Base-by-base conservation (phyloP, 2,329 filamentous ascomycete species). In the Fulvia fulva region DNA sequence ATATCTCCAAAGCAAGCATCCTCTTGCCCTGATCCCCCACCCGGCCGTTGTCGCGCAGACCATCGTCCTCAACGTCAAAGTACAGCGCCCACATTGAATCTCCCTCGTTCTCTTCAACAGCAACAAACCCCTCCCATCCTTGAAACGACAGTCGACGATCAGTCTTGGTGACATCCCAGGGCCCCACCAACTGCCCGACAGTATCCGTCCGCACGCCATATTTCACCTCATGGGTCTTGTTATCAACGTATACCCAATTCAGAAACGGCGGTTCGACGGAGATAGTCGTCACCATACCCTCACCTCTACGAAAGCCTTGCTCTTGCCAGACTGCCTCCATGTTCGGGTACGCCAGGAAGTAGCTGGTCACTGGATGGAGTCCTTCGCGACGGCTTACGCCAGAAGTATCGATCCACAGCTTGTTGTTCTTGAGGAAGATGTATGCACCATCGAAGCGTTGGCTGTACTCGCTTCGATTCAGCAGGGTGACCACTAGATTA, bases 91-190 rank as follows among this genome's bases (percentile, higher is more conserved):
- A 86, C 41, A 70, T 46, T n/a, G 58, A 58, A 28, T 65, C 59
- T 5, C 63, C 68, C 32, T 66, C 65, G 6, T 62, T 56, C 59
- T 81, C 78, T 65, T 85, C 77, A 2, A 85, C 77, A 0, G 80
- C 83, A 1, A 83, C 76, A 60, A 85, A 85, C 12, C 78, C 79
- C 64, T 84, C 80, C 75, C 78, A 81, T 1, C 78, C 80, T 46
- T 85, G 80, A 9, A 85, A 77, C 16, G 74, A 81, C 32, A 86
- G 64, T n/a, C 75, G 74, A 5, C 76, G 73, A 63, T 88, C 84
- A 69, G 66, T 87, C 82, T 63, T 87, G 81, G 81, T 89, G 84
- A 89, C 94, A 67, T 90, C 87, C 88, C 89, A 96, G 2, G 88
- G 87, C 16, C 90, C 91, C 55, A 92, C 83, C 57, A 87, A 76